These are phyloP conservation scores for Cordyceps tenuipes DNA, from an alignment of 2,329 filamentous ascomycete species.

Conservation along the genomic window DNA sequence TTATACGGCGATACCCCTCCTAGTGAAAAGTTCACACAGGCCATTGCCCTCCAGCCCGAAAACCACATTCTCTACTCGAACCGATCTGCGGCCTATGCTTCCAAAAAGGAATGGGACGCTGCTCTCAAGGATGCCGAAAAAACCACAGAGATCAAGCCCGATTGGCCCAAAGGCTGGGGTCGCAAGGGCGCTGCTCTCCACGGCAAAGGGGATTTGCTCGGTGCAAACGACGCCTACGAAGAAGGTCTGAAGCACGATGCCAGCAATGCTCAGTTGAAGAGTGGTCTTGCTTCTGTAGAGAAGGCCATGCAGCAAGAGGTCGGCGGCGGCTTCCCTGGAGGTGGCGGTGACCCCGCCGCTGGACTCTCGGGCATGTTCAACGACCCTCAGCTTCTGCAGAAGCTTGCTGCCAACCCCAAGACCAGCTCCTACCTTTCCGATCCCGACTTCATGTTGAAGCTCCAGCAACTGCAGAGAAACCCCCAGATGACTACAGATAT, in stretches of 20 bases:
- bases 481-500: constrained; percentile 70
- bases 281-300: constrained; percentile 74
- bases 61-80: constrained; percentile 99
- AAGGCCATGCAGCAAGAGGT: constrained; percentile 66
- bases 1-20: constrained; percentile 14
- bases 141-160: constrained; percentile 88
- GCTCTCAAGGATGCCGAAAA: constrained; percentile 87
- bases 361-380: constrained; percentile 90
- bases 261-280: constrained; percentile 86
- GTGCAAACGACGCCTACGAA: constrained; percentile 83
- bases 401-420: constrained; percentile 91
- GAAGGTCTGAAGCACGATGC: constrained; percentile 90
- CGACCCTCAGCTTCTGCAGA: constrained; percentile 81
- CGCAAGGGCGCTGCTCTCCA: constrained; percentile 88
- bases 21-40: constrained; percentile 90
- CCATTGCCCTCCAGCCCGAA: constrained; percentile 74
- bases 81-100: constrained; percentile 79
- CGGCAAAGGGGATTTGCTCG: constrained; percentile 76
- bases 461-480: constrained; percentile 73
- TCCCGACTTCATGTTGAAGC: constrained; percentile 79
- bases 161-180: constrained; percentile 96
- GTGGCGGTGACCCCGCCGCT: constrained; percentile 55
- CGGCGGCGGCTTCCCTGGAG: constrained; percentile 34
- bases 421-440: constrained; percentile 75
- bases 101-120: constrained; percentile 77